phyloP scores from a whole-genome alignment of 768 basidiomycete genomes.

The Mycena sanguinolenta region DNA sequence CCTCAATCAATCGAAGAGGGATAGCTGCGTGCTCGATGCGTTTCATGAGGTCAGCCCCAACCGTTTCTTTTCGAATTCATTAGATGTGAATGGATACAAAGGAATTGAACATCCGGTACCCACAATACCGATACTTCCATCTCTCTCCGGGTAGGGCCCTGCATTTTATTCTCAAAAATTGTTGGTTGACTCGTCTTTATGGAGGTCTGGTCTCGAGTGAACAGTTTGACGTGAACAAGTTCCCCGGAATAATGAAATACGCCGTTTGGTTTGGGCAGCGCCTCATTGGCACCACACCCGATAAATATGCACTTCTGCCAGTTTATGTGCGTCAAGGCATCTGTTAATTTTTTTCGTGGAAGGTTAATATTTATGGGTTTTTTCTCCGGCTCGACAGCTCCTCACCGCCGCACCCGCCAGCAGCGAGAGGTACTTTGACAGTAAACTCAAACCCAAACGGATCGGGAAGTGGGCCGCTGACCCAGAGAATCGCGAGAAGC shows the following conservation, averaged over 20 bases:
- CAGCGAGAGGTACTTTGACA: slow-evolving; percentile 8
- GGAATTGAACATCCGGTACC: slow-evolving; percentile 20
- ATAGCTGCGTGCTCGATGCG: slow-evolving; percentile 18
- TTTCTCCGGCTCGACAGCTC: too few species aligned
- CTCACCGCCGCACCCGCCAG: not conserved
- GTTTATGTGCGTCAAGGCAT: slow-evolving; percentile 1
- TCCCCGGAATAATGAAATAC: slow-evolving; percentile 13
- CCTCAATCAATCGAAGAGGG: slow-evolving; percentile 18
- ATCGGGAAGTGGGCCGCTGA: slow-evolving; percentile 15
- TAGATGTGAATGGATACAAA: not conserved
- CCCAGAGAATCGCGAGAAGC: not conserved
- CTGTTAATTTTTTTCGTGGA: not conserved
- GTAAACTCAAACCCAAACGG: slow-evolving; percentile 1
- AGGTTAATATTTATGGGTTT: too few species aligned
- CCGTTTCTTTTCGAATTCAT: not conserved
- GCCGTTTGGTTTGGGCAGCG: slow-evolving; percentile 6
- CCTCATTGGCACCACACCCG: slow-evolving; percentile 6
- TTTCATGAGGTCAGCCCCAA: not conserved
- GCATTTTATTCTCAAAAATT: not conserved
- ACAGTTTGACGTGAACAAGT: slow-evolving; percentile 6
- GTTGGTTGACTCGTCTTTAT: too few species aligned
- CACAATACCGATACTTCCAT: slow-evolving; percentile 12
- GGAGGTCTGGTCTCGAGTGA: slow-evolving; percentile 22
- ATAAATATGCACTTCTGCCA: not conserved
- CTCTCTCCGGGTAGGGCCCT: slow-evolving; percentile 4